These are phyloP conservation scores for Furcasterigmium furcatum DNA, from an alignment of 2,329 filamentous ascomycete species.

Conservation along the genomic window DNA sequence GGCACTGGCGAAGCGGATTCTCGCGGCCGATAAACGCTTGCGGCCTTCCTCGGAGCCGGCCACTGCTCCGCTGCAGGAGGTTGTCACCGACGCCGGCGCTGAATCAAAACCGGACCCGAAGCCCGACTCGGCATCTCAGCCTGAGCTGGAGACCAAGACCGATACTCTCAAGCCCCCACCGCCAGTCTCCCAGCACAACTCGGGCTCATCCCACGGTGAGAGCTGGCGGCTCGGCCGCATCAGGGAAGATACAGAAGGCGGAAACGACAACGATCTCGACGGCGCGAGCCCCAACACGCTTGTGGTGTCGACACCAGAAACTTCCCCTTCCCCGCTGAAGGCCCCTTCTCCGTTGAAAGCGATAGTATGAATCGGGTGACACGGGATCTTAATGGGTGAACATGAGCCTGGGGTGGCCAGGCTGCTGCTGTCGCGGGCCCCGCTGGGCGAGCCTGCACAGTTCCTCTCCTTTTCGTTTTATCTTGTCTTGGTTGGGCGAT, in stretches of 20 bases:
- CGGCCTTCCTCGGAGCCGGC: slow-evolving; percentile 16
- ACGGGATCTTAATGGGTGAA: too few relatives aligned
- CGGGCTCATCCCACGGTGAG: slow-evolving; percentile 1
- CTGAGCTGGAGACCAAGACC: too few relatives aligned
- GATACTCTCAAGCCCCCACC: neutral
- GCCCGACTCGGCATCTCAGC: neutral
- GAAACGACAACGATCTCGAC: slow-evolving; percentile 7
- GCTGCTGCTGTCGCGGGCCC: too few relatives aligned
- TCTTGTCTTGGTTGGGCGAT: too few relatives aligned
- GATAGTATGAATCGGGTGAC: too few relatives aligned
- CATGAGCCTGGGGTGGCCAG: too few relatives aligned
- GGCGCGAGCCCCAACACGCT: slow-evolving; percentile 11
- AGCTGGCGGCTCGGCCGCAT: slow-evolving; percentile 8
- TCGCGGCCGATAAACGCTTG: slow-evolving; percentile 34
- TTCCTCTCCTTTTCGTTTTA: too few relatives aligned
- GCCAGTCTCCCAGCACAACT: neutral
- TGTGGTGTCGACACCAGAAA: slow-evolving; percentile 8
- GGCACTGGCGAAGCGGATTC: slow-evolving; percentile 34
- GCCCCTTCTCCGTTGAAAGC: too few relatives aligned
- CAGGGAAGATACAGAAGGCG: slow-evolving; percentile 7
- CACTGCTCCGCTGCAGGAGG: slow-evolving; percentile 27
- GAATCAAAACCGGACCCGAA: neutral
- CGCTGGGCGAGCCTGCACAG: too few relatives aligned
- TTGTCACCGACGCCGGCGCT: slow-evolving; percentile 17
- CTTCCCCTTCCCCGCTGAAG: neutral